Percentiles rank a stretch among this genome's conserved stretches.
Conservation (phyloP, 73 alveolate genomes). For the Uronychia setigera region DNA sequence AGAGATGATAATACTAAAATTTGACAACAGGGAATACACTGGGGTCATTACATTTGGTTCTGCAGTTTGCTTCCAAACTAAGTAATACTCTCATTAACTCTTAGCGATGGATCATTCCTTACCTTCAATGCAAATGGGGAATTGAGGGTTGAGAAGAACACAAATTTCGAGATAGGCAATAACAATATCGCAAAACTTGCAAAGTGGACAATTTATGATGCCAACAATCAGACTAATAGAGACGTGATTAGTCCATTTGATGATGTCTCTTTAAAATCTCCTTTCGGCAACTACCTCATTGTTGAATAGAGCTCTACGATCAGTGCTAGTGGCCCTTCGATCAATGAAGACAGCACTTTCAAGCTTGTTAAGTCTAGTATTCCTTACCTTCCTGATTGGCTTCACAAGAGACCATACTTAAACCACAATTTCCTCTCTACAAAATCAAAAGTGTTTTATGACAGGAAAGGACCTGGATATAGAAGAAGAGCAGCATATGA, state of each 20-base stretch:
- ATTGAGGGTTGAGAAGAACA: slow-evolving; percentile 58
- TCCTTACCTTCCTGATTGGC: slow-evolving; percentile 96
- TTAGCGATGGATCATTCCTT: slow-evolving; percentile 48
- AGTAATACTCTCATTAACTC: not conserved
- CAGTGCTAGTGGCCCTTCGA: slow-evolving; percentile 84
- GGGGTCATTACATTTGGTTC: slow-evolving; percentile 60
- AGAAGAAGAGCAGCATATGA: slow-evolving; percentile 4
- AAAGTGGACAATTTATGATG: slow-evolving; percentile 62
- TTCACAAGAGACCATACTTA: slow-evolving; percentile 79
- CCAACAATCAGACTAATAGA: slow-evolving; percentile 57
- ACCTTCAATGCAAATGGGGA: slow-evolving; percentile 65
- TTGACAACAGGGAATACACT: slow-evolving; percentile 57
- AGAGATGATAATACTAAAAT: slow-evolving; percentile 48
- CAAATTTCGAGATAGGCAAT: slow-evolving; percentile 43
- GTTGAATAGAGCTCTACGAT: slow-evolving; percentile 62
- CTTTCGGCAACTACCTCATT: slow-evolving; percentile 67
- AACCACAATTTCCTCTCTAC: slow-evolving; percentile 75
- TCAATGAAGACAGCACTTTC: slow-evolving; percentile 88
- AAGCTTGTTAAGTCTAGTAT: slow-evolving; percentile 82
- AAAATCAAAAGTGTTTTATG: slow-evolving; percentile 13
- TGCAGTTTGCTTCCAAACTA: slow-evolving; percentile 56
- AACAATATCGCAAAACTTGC: slow-evolving; percentile 61
- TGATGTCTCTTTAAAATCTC: slow-evolving; percentile 61
- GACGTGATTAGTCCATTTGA: slow-evolving; percentile 73
- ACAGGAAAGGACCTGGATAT: slow-evolving; percentile 21